Evolutionary conservation across 768 basidiomycete genomes (phyloP).

Genomic region (Termitomyces sp.): DNA sequence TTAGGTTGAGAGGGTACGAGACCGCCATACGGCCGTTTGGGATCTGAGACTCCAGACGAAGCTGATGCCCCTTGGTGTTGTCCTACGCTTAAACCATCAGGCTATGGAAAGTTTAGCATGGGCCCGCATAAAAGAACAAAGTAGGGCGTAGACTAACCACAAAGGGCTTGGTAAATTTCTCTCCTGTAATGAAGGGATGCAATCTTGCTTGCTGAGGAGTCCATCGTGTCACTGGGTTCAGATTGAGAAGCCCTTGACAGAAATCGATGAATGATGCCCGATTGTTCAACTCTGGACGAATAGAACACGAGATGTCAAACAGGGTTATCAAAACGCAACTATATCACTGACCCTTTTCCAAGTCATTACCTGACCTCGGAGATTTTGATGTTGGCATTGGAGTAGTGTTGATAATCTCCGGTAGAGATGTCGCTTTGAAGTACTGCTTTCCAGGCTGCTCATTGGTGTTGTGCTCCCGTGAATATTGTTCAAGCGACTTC

Average conservation of each 20-base stretch:
- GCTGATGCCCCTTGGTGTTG: conserved; percentile 26
- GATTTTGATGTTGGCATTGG: conserved; percentile 88
- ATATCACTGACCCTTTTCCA: conserved; percentile 76
- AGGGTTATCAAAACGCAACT: conserved; percentile 3
- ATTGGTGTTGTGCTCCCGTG: conserved; percentile 89
- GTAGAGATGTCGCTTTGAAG: conserved; percentile 90
- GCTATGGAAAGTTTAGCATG: conserved; percentile 30
- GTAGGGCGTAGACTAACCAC: conserved; percentile 47
- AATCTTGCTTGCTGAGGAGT: conserved; percentile 92
- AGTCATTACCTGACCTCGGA: conserved; percentile 70
- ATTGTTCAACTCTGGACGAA: conserved; percentile 78
- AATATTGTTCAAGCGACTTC: conserved; percentile 93
- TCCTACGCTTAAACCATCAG: conserved; percentile 42
- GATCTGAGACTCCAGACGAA: conserved; percentile 41
- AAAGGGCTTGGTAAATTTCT: conserved; percentile 88
- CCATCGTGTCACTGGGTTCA: conserved; percentile 96
- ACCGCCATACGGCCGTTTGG: conserved; percentile 91
- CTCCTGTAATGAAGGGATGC: conserved; percentile 98
- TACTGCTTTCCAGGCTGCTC: conserved; percentile 99
- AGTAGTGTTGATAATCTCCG: conserved; percentile 94
- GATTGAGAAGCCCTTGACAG: conserved; percentile 87
- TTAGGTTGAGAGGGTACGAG: conserved; percentile 87
- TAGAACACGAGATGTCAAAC: background rate
- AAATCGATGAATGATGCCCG: conserved; percentile 97
- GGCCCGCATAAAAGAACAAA: conserved; percentile 6